Base-by-base conservation (phyloP, 2,329 filamentous ascomycete genomes). In the Curvularia spicifera region DNA sequence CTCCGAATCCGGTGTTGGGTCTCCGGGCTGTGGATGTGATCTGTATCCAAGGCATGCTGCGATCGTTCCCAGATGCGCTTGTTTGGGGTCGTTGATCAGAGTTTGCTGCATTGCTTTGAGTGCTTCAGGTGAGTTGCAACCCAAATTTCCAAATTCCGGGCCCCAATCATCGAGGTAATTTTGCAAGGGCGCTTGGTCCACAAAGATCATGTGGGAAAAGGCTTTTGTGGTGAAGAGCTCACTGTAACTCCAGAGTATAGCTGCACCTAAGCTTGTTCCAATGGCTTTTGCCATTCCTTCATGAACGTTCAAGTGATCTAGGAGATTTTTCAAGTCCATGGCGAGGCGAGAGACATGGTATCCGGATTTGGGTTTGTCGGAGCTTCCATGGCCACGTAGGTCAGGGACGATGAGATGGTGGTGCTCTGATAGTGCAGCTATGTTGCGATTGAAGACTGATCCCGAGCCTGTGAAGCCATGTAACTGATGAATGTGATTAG, bases 121-220 rank as follows among this genome's bases (percentile, higher is more conserved):
- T 0, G 68, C 64, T 18, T 60, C 47, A 0, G 60, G 50, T 2
- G 53, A 58, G 18, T 73, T 70, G 18, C 65, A 63, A 5, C 68
- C 69, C 0, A 64, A 63, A 26, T 72, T 72, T 0, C 66, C 68
- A 28, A 61, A 62, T 18, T 57, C 59, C 0, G 59, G 37, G 1
- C 67, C 69, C 71, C 71, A 73, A 22, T 71, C 69, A 3, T 60
- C 51, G 2, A 60, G 43, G 50, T 70, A 69, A 22, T 71, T 66
- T 13, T 73, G 71, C 18, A 73, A 47, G 4, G 71, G 71, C 0
- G 65, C 61, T 43, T 73, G 71, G 43, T 73, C 71, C 4, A 73
- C 71, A 37, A 69, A 73, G 5, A 73, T 33, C 35, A 72, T 59
- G 20, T 64, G 63, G 0, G 62, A 62, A 46, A 72, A 72, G 0